Conservation (phyloP, 208 protist species). For the Strigomonas oncopelti region DNA sequence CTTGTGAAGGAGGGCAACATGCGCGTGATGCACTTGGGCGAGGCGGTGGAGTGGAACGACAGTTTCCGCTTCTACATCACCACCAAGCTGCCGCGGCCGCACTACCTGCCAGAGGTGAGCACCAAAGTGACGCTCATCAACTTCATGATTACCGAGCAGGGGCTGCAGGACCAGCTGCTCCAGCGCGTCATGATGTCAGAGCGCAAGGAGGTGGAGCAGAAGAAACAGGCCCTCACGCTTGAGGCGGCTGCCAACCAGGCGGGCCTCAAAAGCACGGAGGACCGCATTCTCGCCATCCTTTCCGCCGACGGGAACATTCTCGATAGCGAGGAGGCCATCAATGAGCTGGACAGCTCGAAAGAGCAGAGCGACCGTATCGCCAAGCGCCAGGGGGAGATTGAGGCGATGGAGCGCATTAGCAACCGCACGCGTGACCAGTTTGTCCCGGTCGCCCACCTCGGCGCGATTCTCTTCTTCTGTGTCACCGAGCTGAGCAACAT, state of each 20-base stretch:
- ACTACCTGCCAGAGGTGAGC: slow-evolving; percentile 96
- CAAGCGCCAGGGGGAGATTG: slow-evolving; percentile 92
- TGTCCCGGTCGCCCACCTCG: slow-evolving; percentile 92
- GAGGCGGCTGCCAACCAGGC: slow-evolving; percentile 89
- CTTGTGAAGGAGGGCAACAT: slow-evolving; percentile 87
- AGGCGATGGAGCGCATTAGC: slow-evolving; percentile 95
- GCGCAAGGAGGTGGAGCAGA: slow-evolving; percentile 93
- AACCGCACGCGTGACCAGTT: slow-evolving; percentile 94
- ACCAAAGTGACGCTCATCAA: slow-evolving; percentile 97
- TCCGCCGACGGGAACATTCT: slow-evolving; percentile 91
- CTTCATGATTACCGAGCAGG: slow-evolving; percentile 96
- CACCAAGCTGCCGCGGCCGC: slow-evolving; percentile 96
- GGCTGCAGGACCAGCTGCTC: slow-evolving; percentile 95
- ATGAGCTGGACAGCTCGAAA: slow-evolving; percentile 94
- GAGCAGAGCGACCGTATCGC: slow-evolving; percentile 93
- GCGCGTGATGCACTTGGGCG: slow-evolving; percentile 93
- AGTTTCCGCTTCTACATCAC: slow-evolving; percentile 98
- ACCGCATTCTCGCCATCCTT: slow-evolving; percentile 89
- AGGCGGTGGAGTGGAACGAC: slow-evolving; percentile 94
- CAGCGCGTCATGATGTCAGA: slow-evolving; percentile 93
- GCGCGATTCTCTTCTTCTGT: slow-evolving; percentile 96
- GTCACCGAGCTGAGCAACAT: slow-evolving; percentile 95
- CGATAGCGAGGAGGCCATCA: slow-evolving; percentile 93
- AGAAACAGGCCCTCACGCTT: slow-evolving; percentile 93
- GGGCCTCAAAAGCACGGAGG: slow-evolving; percentile 85